Percentiles rank a stretch among this genome's conserved stretches.
phyloP scores from a whole-genome alignment of 106 monocot genomes.

The Iris macrosiphon region DNA sequence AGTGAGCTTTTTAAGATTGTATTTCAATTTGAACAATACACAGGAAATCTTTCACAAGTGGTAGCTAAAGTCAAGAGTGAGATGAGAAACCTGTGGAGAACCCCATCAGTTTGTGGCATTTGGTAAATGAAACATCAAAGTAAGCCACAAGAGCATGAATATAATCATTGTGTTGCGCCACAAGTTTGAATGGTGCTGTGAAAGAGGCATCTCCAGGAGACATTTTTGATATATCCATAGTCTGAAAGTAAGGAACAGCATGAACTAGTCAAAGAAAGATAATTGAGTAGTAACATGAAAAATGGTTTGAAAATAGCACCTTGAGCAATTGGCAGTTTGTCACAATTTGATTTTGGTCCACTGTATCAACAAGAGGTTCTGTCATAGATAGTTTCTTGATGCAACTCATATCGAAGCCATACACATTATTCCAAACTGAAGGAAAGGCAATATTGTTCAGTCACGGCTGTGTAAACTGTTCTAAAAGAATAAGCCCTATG shows the following conservation, averaged over 20 bases:
- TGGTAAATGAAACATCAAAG: constrained; percentile 90
- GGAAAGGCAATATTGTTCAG: too few relatives aligned
- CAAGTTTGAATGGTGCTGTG: constrained; percentile 78
- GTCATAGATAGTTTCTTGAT: constrained; percentile 86
- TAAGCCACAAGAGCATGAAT: constrained; percentile 91
- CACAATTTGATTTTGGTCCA: constrained; percentile 85
- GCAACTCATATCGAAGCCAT: constrained; percentile 97
- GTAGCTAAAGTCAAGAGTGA: too few relatives aligned
- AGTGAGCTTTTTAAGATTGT: too few relatives aligned
- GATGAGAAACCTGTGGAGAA: constrained; percentile 99
- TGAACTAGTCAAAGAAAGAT: not conserved
- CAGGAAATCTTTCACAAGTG: too few relatives aligned
- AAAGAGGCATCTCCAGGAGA: constrained; percentile 72
- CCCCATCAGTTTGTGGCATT: constrained; percentile 87
- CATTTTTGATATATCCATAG: constrained; percentile 77
- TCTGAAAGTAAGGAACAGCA: constrained; percentile 27
- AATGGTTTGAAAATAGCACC: constrained; percentile 24
- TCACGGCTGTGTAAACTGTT: too few relatives aligned
- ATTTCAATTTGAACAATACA: too few relatives aligned
- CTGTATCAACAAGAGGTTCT: constrained; percentile 91
- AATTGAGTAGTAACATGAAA: not conserved
- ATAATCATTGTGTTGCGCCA: constrained; percentile 78
- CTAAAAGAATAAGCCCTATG: too few relatives aligned
- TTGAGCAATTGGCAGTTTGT: constrained; percentile 76
- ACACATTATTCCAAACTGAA: constrained; percentile 92